Conservation (phyloP, 2,329 filamentous ascomycete species). For the Eutypella sp. region DNA sequence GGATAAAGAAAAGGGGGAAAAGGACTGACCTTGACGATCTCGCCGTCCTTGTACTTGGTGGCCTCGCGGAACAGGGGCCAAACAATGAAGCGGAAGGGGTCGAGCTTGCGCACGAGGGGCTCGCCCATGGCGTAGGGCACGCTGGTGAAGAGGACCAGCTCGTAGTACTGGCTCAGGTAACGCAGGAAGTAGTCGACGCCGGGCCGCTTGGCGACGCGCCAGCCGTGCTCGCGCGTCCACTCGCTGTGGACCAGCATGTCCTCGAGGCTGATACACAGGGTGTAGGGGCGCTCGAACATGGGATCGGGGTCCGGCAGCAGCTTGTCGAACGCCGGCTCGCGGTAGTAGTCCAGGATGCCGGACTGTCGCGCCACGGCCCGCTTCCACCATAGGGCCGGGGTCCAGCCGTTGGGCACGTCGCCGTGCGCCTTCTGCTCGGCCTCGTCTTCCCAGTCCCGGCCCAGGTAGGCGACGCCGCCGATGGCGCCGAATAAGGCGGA, state of each 20-base stretch:
- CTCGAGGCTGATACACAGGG: constrained; percentile 85
- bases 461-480: constrained; percentile 66
- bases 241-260: constrained; percentile 93
- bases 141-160: constrained; percentile 91
- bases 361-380: constrained; percentile 70
- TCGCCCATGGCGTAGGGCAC: constrained; percentile 81
- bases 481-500: constrained; percentile 51
- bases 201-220: constrained; percentile 90
- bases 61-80: constrained; percentile 94
- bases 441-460: constrained; percentile 75
- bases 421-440: constrained; percentile 66
- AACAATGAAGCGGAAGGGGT: constrained; percentile 91
- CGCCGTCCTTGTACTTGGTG: constrained; percentile 93
- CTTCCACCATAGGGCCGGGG: constrained; percentile 68
- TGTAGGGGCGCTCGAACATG: constrained; percentile 79
- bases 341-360: constrained; percentile 84
- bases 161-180: constrained; percentile 96
- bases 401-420: constrained; percentile 77
- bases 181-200: constrained; percentile 96
- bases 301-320: constrained; percentile 80
- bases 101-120: constrained; percentile 84
- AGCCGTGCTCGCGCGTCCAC: constrained; percentile 90
- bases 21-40: constrained; percentile 80
- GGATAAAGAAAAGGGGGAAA: no score
- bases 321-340: constrained; percentile 91